phyloP scores from a whole-genome alignment of 768 basidiomycete species.

The Lactifluus subvellereus region DNA sequence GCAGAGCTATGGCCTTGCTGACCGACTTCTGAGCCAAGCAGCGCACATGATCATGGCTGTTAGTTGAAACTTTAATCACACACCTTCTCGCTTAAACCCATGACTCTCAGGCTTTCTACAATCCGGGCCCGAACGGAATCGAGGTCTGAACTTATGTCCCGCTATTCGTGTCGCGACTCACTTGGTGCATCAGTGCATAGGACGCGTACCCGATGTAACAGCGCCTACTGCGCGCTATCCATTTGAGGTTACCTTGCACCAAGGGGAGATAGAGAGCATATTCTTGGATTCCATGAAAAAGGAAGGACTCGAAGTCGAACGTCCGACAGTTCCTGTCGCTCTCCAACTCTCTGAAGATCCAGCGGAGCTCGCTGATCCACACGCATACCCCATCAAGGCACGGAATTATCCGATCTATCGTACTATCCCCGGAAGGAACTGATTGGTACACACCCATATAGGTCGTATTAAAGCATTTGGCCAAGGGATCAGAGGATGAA shows the following conservation, averaged over 20 bases:
- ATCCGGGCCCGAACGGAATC: conserved; percentile 54
- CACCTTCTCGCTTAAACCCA: neutral
- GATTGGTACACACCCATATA: conserved; percentile 30
- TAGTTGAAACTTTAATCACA: conserved; percentile 25
- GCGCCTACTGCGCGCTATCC: conserved; percentile 62
- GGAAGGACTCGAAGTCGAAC: conserved; percentile 44
- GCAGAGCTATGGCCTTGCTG: conserved; percentile 74
- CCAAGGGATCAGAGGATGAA: conserved; percentile 32
- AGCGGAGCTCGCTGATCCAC: conserved; percentile 26
- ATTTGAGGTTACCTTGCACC: conserved; percentile 65
- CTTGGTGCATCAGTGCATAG: conserved; percentile 49
- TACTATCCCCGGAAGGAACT: neutral
- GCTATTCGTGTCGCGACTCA: neutral
- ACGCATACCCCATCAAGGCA: conserved; percentile 34
- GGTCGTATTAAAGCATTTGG: conserved; percentile 43
- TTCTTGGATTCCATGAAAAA: conserved; percentile 50
- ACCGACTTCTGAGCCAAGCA: conserved; percentile 55
- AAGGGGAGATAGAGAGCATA: conserved; percentile 48
- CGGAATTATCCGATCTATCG: neutral
- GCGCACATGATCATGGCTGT: conserved; percentile 68
- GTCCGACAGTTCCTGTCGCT: conserved; percentile 45
- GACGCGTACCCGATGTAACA: conserved; percentile 56
- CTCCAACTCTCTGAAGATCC: conserved; percentile 43
- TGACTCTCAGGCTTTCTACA: conserved; percentile 60
- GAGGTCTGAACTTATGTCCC: conserved; percentile 37